phyloP scores from a whole-genome alignment of 1,284 basidiomycete species.

The Cutaneotrichosporon sp. region DNA sequence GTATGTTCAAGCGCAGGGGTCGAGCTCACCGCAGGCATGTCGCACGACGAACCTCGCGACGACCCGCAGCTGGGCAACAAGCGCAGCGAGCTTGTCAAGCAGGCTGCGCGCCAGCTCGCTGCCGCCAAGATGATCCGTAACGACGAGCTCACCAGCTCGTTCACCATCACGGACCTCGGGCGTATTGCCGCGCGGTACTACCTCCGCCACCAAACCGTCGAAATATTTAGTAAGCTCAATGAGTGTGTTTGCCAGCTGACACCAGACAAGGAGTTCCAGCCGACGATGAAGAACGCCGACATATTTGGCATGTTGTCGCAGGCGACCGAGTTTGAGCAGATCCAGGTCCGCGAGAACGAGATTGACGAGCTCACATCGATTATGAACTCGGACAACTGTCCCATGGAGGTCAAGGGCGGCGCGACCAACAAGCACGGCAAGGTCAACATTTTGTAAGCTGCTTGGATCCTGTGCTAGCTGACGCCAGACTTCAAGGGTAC shows the following conservation, averaged over 20 bases:
- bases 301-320: slow-evolving; percentile 77
- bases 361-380: slow-evolving; percentile 73
- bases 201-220: slow-evolving; percentile 78
- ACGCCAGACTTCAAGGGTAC: slow-evolving; percentile 65
- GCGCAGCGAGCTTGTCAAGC: slow-evolving; percentile 65
- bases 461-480: background rate
- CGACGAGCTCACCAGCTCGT: slow-evolving; percentile 59
- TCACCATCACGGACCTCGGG: slow-evolving; percentile 80
- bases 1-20: slow-evolving; percentile 49
- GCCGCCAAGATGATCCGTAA: slow-evolving; percentile 78
- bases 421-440: slow-evolving; percentile 77
- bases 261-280: slow-evolving; percentile 63
- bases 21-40: slow-evolving; percentile 58
- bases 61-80: slow-evolving; percentile 74
- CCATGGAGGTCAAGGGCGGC: slow-evolving; percentile 62
- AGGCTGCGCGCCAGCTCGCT: slow-evolving; percentile 68
- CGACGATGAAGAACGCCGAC: slow-evolving; percentile 90
- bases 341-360: slow-evolving; percentile 88
- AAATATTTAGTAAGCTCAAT: slow-evolving; percentile 67
- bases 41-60: slow-evolving; percentile 63
- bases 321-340: slow-evolving; percentile 95
- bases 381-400: slow-evolving; percentile 65
- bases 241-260: slow-evolving; percentile 7
- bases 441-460: slow-evolving; percentile 73
- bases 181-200: slow-evolving; percentile 97